Base-by-base conservation (phyloP, 2,329 filamentous ascomycete species). In the Fusarium sarcochroum region DNA sequence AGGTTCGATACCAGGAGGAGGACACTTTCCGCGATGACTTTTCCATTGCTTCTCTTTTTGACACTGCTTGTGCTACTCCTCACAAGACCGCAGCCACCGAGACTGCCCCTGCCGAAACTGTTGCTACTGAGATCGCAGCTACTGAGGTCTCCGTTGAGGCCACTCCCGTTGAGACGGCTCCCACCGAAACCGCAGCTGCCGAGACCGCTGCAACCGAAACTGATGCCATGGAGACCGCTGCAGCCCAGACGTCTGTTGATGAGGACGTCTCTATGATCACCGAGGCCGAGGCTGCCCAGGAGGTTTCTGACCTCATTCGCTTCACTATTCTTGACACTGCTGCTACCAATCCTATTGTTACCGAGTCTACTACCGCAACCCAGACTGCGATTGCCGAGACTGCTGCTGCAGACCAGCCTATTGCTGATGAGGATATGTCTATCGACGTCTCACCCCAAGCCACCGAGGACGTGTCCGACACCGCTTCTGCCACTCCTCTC, bases 1-100 rank as follows among this genome's bases (percentile, higher is more conserved):
- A 76, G 58, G 47, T 73, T 21, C 57, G 40, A 10, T 74, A 63
- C 50, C 63, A 73, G 46, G 58, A 63, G 6, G 58, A 72, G 6
- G 63, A 68, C 25, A 59, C 56, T 3, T 69, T 75, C 53, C 46
- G 18, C 18, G 55, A 74, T 42, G 62, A 46, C 5, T 47, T 58
- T 4, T 68, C 72, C 0, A 57, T 64, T 20, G 56, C 48, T 1
- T 54, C 66, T 1, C 37, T 66, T 0, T 58, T 71, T 14, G 53
- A 58, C 7, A 61, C 54, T 6, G 23, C 38, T 18, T 23, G 7
- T 34, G 52, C 56, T n/a, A 46, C 55, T 3, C 34, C 54, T 9
- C 4, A 13, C 25, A 51, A 49, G n/a, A 13, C 44, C 32, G 15
- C 38, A 15, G 20, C 47, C 20, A 9, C 23, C 37, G 42, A 35